A percentile compares a stretch with the other conserved stretches of the same genome.
phyloP scores from a whole-genome alignment of 2,329 filamentous ascomycete species.

The Talaromyces sp. region DNA sequence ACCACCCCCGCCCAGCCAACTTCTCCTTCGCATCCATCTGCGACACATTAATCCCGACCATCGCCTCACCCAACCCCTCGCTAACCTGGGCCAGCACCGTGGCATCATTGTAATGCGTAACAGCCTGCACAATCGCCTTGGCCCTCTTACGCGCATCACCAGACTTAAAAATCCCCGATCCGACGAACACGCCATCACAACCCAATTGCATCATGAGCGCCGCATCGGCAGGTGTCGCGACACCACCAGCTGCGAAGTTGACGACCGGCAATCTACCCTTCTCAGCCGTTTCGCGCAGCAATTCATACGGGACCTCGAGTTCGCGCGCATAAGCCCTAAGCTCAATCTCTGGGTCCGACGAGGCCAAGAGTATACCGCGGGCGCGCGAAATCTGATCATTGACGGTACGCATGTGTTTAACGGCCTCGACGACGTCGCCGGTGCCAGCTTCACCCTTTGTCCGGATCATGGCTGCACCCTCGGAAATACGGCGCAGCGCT shows the following conservation, averaged over 20 bases:
- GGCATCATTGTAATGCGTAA: slow-evolving; percentile 83
- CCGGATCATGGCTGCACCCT: slow-evolving; percentile 97
- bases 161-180: slow-evolving; percentile 95
- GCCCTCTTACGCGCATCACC: slow-evolving; percentile 87
- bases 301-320: slow-evolving; percentile 70
- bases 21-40: slow-evolving; percentile 75
- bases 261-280: slow-evolving; percentile 88
- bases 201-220: slow-evolving; percentile 99
- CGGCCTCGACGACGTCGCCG: slow-evolving; percentile 93
- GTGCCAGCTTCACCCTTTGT: slow-evolving; percentile 98
- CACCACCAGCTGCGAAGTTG: slow-evolving; percentile 96
- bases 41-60: slow-evolving; percentile 90
- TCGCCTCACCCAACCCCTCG: slow-evolving; percentile 89
- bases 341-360: slow-evolving; percentile 60
- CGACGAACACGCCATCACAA: slow-evolving; percentile 96
- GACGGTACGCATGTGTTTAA: slow-evolving; percentile 91
- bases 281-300: slow-evolving; percentile 83
- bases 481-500: slow-evolving; percentile 82
- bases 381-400: slow-evolving; percentile 77
- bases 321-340: slow-evolving; percentile 77
- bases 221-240: slow-evolving; percentile 97
- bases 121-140: slow-evolving; percentile 90
- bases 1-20: slow-evolving; percentile 84
- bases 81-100: slow-evolving; percentile 83
- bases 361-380: slow-evolving; percentile 47